Conservation (phyloP, 2,329 filamentous ascomycete species). For the Paraphoma sp. region DNA sequence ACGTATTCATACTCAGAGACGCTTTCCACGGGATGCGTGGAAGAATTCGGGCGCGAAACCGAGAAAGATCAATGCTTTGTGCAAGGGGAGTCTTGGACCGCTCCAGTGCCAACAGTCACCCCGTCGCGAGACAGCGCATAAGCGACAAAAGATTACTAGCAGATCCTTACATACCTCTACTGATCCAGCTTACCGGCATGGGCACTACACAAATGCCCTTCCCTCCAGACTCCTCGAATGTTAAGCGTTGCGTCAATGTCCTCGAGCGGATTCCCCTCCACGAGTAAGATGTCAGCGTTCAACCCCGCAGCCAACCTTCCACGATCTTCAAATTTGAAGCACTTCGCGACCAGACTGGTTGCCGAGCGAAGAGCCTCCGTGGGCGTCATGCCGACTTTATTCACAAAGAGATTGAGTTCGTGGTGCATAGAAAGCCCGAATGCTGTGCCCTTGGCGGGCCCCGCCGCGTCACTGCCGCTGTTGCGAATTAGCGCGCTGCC, state of each 20-base stretch:
- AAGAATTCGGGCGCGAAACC: too few species aligned
- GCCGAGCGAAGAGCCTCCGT: conserved; percentile 51
- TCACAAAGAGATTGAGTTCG: conserved; percentile 51
- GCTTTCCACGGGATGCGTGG: too few species aligned
- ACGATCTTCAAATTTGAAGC: conserved; percentile 52
- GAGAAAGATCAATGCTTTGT: too few species aligned
- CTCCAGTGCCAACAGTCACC: too few species aligned
- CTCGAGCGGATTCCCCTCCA: conserved; percentile 53
- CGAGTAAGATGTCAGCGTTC: conserved; percentile 53
- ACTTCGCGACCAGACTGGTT: conserved; percentile 48
- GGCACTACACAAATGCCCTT: conserved; percentile 39
- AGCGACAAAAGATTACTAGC: neutral
- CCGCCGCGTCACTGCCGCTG: conserved; percentile 53
- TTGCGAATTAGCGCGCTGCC: conserved; percentile 5
- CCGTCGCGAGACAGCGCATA: neutral
- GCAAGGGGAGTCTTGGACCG: too few species aligned
- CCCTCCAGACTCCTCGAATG: conserved; percentile 54
- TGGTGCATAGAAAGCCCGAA: conserved; percentile 53
- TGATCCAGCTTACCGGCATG: conserved; percentile 27
- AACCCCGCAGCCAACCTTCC: conserved; percentile 49
- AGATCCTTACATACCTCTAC: neutral
- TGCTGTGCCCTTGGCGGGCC: conserved; percentile 52
- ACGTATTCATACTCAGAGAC: too few species aligned
- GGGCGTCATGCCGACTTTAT: conserved; percentile 52
- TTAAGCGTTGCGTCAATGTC: conserved; percentile 51